Evolutionary conservation across 305 asterid genomes (phyloP).

Genomic region (Lippia alba): DNA sequence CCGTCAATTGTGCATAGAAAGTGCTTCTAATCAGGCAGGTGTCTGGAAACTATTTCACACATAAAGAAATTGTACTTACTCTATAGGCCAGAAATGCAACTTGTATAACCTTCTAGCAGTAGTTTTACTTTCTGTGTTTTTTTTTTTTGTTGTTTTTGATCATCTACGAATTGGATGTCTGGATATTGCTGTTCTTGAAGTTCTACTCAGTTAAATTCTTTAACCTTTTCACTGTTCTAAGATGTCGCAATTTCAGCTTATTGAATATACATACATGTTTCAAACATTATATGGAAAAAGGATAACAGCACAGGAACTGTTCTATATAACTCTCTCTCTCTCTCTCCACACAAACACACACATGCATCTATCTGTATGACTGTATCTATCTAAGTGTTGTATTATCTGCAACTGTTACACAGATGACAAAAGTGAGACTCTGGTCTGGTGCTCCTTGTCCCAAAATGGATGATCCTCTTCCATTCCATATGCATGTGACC

Average conservation of each 20-base stretch:
- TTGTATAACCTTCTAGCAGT: slow-evolving; percentile 32
- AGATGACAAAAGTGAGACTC: slow-evolving; percentile 63
- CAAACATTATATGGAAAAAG: background rate
- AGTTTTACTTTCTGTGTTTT: slow-evolving; percentile 33
- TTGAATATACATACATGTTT: slow-evolving; percentile 27
- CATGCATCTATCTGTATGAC: background rate
- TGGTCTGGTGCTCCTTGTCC: slow-evolving; percentile 54
- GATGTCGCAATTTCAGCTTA: slow-evolving; percentile 12
- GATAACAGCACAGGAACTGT: background rate
- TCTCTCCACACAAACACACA: background rate
- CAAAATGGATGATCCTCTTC: slow-evolving; percentile 77
- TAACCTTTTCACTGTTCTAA: slow-evolving; percentile 16
- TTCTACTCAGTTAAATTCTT: slow-evolving; percentile 34
- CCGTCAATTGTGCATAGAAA: slow-evolving; percentile 55
- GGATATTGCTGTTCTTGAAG: slow-evolving; percentile 34
- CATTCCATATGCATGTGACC: slow-evolving; percentile 33
- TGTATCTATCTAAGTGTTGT: background rate
- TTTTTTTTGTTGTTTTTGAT: slow-evolving; percentile 30
- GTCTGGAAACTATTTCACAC: slow-evolving; percentile 19
- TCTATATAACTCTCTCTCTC: background rate
- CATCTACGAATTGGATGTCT: slow-evolving; percentile 37
- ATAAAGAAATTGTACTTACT: slow-evolving; percentile 7
- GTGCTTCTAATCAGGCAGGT: slow-evolving; percentile 43
- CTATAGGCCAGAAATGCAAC: slow-evolving; percentile 36
- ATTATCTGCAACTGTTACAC: slow-evolving; percentile 24